Evolutionary conservation across 495 filamentous ascomycete genomes (phyloP), one percentile per base, ranked within the genome.

Genomic region (Clavariopsis aquatica): DNA sequence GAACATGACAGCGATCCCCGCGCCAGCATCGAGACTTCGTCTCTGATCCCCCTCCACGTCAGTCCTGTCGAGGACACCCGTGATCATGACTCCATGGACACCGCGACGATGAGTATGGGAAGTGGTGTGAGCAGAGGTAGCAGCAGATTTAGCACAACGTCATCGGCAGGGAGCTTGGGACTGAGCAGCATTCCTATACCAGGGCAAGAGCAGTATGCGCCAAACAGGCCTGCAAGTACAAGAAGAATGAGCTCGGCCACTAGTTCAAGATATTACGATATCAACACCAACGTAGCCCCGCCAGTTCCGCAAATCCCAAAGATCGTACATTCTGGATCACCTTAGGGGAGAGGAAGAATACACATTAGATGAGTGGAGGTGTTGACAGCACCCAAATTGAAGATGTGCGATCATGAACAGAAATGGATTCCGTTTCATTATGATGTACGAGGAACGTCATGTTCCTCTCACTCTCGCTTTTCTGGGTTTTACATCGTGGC

Each of bases 41-140:
- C 15, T 26, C 29, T 68, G 22, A 62, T 68, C n/a, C 65, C 65
- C 1, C 54, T 68, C 2, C 43, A 53, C n/a, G 61, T 68, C 36
- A 68, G 54, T 2, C 60, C 65, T 22, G 53, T 22, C 15, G 60
- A 64, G 27, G 60, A 54, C 20, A 24, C 45, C 4, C 29, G 9
- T n/a, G 55, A 28, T 58, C 52, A 62, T n/a, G 43, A 66, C 57
- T 41, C 57, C 17, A 51, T 62, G 12, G 26, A 55, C 23, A 13
- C 1, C 10, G 24, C 23, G n/a, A 24, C 6, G 1, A 23, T 15
- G 12, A 66, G 51, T 26, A 26, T n/a, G 15, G 56, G 54, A 7
- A 53, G 34, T 34, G 51, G 60, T 23, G 15, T 45, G 19, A 62
- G 60, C 27, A 19, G 29, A 28, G 47, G n/a, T 29, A 53, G 58